These are phyloP conservation scores for Nowakowskiella sp. DNA, from an alignment of 192 early-diverging fungal genomes.

Conservation along the genomic window DNA sequence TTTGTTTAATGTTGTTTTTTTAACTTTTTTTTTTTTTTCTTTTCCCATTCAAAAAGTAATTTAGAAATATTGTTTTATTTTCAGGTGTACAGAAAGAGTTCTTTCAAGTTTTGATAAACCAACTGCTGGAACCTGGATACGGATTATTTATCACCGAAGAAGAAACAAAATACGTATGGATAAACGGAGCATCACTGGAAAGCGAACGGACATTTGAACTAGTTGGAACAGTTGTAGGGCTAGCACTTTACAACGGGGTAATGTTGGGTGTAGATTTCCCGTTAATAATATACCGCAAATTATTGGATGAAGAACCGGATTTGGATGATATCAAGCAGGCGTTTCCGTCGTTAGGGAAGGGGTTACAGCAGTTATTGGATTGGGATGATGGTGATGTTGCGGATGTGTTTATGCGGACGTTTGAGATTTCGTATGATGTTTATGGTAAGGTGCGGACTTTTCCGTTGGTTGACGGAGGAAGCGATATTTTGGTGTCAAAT, in stretches of 20 bases:
- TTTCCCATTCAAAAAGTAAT: too few relatives aligned
- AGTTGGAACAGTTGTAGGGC: conserved; percentile 81
- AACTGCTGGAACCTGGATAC: conserved; percentile 63
- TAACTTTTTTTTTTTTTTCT: too few relatives aligned
- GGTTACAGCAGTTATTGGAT: conserved; percentile 67
- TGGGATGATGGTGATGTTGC: conserved; percentile 72
- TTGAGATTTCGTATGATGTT: conserved; percentile 66
- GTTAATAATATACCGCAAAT: conserved; percentile 63
- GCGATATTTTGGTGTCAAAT: conserved; percentile 42
- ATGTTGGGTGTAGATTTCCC: conserved; percentile 68
- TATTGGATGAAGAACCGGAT: conserved; percentile 40
- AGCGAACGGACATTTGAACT: conserved; percentile 60
- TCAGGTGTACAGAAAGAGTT: conserved; percentile 97
- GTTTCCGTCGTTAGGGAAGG: conserved; percentile 64
- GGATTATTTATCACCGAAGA: conserved; percentile 66
- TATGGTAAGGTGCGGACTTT: conserved; percentile 42
- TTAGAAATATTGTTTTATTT: too few relatives aligned
- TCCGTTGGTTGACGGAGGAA: conserved; percentile 36
- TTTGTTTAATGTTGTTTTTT: too few relatives aligned
- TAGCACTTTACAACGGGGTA: conserved; percentile 87
- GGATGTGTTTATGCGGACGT: conserved; percentile 74
- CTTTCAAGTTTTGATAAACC: conserved; percentile 68
- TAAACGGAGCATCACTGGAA: conserved; percentile 57
- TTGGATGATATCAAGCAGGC: conserved; percentile 45
- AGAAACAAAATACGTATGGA: conserved; percentile 68